Percentiles rank a stretch among this genome's conserved stretches.
phyloP scores from a whole-genome alignment of 2,329 filamentous ascomycete species.

The Niveomyces coronatus region DNA sequence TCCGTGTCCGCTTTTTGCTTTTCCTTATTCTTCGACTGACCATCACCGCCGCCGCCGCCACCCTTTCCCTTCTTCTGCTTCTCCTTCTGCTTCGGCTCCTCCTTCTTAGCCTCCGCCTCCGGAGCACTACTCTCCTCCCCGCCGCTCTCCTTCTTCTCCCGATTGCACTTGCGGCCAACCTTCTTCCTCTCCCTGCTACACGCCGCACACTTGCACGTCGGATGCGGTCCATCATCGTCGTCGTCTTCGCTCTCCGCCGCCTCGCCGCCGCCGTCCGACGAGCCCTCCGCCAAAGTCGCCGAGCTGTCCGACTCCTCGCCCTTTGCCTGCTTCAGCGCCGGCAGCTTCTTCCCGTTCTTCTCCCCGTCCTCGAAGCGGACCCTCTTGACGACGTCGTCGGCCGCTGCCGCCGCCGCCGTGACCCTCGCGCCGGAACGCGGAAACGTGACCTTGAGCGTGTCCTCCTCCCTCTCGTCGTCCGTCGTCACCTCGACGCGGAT shows the following conservation, averaged over 20 bases:
- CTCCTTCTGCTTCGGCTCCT: background rate
- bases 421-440: conserved; percentile 26
- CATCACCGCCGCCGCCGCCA: background rate
- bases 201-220: conserved; percentile 4
- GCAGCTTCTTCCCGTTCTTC: conserved; percentile 20
- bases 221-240: conserved; percentile 1
- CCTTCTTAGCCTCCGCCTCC: background rate
- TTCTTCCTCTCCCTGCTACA: conserved; percentile 4
- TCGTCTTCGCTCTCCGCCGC: conserved; percentile 6
- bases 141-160: background rate
- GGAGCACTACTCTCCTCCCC: background rate
- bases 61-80: conserved; percentile 10
- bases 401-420: conserved; percentile 6
- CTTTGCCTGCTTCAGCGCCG: conserved; percentile 26
- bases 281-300: conserved; percentile 8
- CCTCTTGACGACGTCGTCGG: conserved; percentile 24
- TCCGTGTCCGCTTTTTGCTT: conserved; percentile 14
- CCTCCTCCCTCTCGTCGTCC: conserved; percentile 41
- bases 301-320: conserved; percentile 16
- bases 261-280: conserved; percentile 9
- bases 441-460: conserved; percentile 38
- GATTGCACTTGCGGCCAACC: too few relatives aligned
- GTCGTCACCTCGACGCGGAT: conserved; percentile 35
- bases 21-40: conserved; percentile 11
- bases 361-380: conserved; percentile 30